Evolutionary conservation across 2,329 filamentous ascomycete species (phyloP), one percentile per base, ranked within the genome.

Genomic region (Xylariales sp.): DNA sequence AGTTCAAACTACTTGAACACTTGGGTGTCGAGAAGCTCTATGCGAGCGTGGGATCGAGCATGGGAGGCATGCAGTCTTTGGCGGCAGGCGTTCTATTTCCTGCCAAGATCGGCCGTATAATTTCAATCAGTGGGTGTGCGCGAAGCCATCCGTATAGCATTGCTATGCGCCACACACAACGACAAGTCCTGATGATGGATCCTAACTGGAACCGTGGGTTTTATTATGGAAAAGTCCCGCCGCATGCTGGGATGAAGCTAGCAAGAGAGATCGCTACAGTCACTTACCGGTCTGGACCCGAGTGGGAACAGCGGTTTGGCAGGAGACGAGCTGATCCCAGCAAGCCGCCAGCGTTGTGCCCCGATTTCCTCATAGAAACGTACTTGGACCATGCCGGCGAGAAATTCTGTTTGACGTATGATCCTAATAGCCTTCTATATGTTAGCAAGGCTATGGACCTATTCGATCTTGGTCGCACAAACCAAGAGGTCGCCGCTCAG

Each of bases 371-470:
- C 30, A 97, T 99, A 72, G 96, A 99, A 82, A 99, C 96, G 0
- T 99, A 99, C 78, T 88, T 99, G 18, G 96, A 99, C 80, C 96
- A 99, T 76, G 96, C 96, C 0, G 96, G 96, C 23, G 96, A 99
- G 83, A 99, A 99, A 80, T 99, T 97, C 84, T 97, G 94, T 78
- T 85, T 99, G 32, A 94, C 96, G 71, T 98, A 98, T 78, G 96
- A 99, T 76, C 90, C 96, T 32, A 99, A 99, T 81, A 97, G 94
- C 76, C 83, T 98, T 46, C 84, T 99, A 2, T 99, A 99, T 79
- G 93, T 99, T 64, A 97, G 93, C 79, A 99, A 99, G 81, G 96
- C 96, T 5, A 99, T 99, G 96, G 96, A 99, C 77, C 85, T 99
- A 12, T 99, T 99, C 79, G 96, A 99, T 75, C 87, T 99, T 0